phyloP scores from a whole-genome alignment of 73 alveolate species.

The Blepharisma japonicum region DNA sequence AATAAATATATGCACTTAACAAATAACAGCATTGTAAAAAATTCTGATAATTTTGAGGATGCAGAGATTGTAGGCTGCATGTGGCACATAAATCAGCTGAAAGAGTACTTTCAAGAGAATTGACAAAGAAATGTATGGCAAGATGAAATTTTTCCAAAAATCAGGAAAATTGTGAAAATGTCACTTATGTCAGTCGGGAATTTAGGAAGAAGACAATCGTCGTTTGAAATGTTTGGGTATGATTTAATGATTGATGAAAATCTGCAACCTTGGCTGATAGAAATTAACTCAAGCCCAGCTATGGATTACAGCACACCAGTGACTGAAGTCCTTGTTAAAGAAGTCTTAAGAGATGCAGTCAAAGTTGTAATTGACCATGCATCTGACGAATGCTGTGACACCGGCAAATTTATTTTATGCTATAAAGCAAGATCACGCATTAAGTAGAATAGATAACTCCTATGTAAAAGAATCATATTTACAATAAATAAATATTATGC shows the following conservation, averaged over 20 bases:
- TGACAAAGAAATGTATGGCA: constrained; percentile 75
- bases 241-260: constrained; percentile 95
- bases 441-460: not conserved
- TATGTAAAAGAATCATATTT: too few species aligned
- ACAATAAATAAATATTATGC: too few species aligned
- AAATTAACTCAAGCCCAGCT: constrained; percentile 84
- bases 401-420: constrained; percentile 79
- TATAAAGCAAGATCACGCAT: constrained; percentile 37
- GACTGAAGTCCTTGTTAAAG: constrained; percentile 54
- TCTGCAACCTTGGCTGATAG: constrained; percentile 79
- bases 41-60: constrained; percentile 49
- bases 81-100: constrained; percentile 83
- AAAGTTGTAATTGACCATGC: constrained; percentile 58
- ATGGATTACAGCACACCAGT: constrained; percentile 90
- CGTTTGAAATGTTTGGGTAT: constrained; percentile 92
- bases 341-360: constrained; percentile 53
- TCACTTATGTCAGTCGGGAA: constrained; percentile 86
- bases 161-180: constrained; percentile 81
- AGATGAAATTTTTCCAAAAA: constrained; percentile 70
- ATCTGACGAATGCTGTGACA: constrained; percentile 64
- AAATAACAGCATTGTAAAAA: constrained; percentile 48
- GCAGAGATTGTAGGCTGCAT: constrained; percentile 91
- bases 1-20: constrained; percentile 53
- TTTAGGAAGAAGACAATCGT: constrained; percentile 75
- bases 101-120: constrained; percentile 52